A percentile compares a stretch with the other conserved stretches of the same genome.
These are phyloP conservation scores for Trametes pubescens DNA, from an alignment of 1,284 basidiomycete species.

Conservation along the genomic window DNA sequence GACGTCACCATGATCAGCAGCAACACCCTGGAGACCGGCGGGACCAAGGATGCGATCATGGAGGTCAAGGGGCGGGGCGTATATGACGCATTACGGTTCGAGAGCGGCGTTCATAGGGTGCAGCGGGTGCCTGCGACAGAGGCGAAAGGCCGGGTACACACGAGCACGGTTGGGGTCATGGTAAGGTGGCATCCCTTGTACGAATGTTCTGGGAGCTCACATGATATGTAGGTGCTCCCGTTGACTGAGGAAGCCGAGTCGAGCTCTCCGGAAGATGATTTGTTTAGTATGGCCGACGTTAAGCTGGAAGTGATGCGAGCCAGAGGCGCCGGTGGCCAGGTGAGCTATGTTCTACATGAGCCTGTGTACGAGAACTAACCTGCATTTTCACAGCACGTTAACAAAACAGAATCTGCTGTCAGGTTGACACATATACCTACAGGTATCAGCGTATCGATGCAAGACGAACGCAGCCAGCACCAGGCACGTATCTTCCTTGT, in stretches of 20 bases:
- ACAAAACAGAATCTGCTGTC: slow-evolving; percentile 99
- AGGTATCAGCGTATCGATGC: slow-evolving; percentile 97
- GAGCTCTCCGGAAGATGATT: slow-evolving; percentile 53
- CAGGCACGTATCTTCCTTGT: slow-evolving; percentile 58
- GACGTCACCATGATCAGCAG: slow-evolving; percentile 60
- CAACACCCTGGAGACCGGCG: slow-evolving; percentile 66
- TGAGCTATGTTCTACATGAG: slow-evolving; percentile 38
- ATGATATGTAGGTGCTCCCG: slow-evolving; percentile 75
- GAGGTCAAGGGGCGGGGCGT: slow-evolving; percentile 82
- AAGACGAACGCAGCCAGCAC: slow-evolving; percentile 97
- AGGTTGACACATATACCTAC: slow-evolving; percentile 94
- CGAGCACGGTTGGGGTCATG: slow-evolving; percentile 90
- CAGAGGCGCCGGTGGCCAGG: slow-evolving; percentile 96
- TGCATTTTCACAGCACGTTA: slow-evolving; percentile 79
- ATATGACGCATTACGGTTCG: slow-evolving; percentile 86
- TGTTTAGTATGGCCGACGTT: slow-evolving; percentile 88
- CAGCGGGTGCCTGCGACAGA: slow-evolving; percentile 95
- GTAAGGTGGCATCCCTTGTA: slow-evolving; percentile 54
- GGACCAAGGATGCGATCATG: slow-evolving; percentile 85
- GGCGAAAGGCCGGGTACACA: slow-evolving; percentile 87
- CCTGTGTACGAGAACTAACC: not conserved
- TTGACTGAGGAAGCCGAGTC: slow-evolving; percentile 68
- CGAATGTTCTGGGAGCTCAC: not conserved
- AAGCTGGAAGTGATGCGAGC: slow-evolving; percentile 94
- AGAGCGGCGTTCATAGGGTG: slow-evolving; percentile 96